Evolutionary conservation across 768 basidiomycete genomes (phyloP).

Genomic region (Arthromyces matolae): DNA sequence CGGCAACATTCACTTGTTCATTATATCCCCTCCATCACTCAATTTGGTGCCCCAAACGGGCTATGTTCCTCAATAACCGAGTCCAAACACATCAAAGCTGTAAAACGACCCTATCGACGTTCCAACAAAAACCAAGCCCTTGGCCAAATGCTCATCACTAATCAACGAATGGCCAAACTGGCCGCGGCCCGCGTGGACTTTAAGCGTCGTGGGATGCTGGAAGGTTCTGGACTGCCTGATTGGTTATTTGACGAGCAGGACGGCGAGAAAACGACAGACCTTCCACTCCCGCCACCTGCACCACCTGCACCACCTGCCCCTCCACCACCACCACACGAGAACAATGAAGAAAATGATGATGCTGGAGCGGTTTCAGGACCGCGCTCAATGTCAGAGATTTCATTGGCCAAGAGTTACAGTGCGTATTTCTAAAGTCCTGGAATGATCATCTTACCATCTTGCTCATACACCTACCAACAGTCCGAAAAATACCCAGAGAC

Average conservation of each 20-base stretch:
- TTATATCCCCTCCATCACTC: not conserved
- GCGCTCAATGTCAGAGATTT: conserved; percentile 4
- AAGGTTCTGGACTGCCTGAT: not conserved
- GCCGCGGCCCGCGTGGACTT: not conserved
- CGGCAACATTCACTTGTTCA: conserved; percentile 18
- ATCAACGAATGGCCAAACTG: conserved; percentile 12
- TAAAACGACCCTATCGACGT: conserved; percentile 19
- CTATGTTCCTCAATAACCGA: conserved; percentile 15
- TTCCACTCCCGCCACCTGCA: not conserved
- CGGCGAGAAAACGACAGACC: no score
- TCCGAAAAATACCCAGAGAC: not conserved
- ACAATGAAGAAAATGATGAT: conserved; percentile 5
- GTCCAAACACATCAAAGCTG: no score
- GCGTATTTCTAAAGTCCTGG: conserved; percentile 12
- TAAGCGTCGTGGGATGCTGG: not conserved
- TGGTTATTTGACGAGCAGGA: not conserved
- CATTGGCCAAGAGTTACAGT: conserved; percentile 3
- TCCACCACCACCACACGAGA: not conserved
- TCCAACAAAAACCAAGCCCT: conserved; percentile 17
- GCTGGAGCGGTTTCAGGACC: conserved; percentile 3
- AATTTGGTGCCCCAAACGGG: conserved; percentile 12
- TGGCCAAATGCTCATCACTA: conserved; percentile 16
- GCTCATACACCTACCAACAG: not conserved
- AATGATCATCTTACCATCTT: not conserved
- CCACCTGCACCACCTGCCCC: not conserved